Conservation (phyloP, 202 grass and related monocot genomes). For the Zizania palustris region DNA sequence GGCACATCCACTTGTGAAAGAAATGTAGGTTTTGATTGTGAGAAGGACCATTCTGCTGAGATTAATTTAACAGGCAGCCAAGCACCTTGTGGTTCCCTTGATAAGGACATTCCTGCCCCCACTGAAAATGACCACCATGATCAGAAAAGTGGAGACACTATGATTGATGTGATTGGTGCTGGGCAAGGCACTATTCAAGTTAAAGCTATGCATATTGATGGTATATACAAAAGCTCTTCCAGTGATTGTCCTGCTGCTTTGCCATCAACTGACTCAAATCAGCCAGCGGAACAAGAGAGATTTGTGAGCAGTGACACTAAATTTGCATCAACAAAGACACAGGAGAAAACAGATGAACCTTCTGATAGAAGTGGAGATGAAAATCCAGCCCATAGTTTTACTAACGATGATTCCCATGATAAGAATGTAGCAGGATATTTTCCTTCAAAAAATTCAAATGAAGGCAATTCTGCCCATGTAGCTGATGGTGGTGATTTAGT, state of each 20-base stretch:
- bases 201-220: conserved; percentile 21
- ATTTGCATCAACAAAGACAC: not conserved
- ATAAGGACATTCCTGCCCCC: conserved; percentile 23
- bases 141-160: conserved; percentile 24
- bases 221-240: conserved; percentile 19
- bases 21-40: conserved; percentile 27
- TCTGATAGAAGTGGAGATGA: not conserved
- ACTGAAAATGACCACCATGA: conserved; percentile 22
- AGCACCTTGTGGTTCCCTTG: conserved; percentile 19
- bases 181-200: conserved; percentile 5
- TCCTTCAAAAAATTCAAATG: conserved; percentile 43
- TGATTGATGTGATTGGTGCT: conserved; percentile 16
- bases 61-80: conserved; percentile 23
- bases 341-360: conserved; percentile 5
- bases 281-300: conserved; percentile 8
- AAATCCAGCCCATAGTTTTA: not conserved
- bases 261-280: conserved; percentile 8
- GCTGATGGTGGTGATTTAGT: conserved; percentile 34
- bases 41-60: conserved; percentile 26
- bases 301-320: conserved; percentile 1
- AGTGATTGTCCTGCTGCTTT: conserved; percentile 1
- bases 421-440: conserved; percentile 46
- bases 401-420: conserved; percentile 15
- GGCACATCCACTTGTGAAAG: conserved; percentile 5
- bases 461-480: conserved; percentile 31